Base-by-base conservation (phyloP, 805 yeast genomes). In the Pichia deserticola region DNA sequence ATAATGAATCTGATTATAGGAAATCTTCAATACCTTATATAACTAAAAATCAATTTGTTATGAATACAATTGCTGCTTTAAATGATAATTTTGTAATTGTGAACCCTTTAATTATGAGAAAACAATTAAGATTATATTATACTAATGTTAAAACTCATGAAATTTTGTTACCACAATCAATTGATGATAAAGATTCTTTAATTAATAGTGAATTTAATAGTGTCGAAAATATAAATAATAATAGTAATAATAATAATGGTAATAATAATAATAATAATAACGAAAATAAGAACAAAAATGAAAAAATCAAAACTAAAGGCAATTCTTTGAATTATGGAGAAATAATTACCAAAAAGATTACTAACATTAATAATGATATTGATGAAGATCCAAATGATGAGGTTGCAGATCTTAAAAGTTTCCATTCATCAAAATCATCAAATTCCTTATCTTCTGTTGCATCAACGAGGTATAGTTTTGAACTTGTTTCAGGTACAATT, bases 61-160 rank as follows among this genome's bases (percentile, higher is more conserved):
- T 66, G 13, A 81, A 78, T 58, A 79, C 86, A 1, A 44, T 72
- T 29, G 65, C 69, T 47, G 80, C 84, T 0, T 57, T 80, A 32
- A 59, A 60, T 35, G 66, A 63, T 33, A 63, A 62, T 44, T 50
- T 53, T 32, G 61, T 62, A 5, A 33, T 42, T 15, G 45, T 42
- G 3, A 42, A 42, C 12, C 45, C 45, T 6, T n/a, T 42, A 11
- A 28, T 42, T 13, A 42, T 42, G 30, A 42, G 45, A n/a, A 42
- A 42, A 12, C 45, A 42, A 20, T 25, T 42, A 11, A 6, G 36
- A 25, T 12, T 42, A 8, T 42, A 42, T 20, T 42, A 42, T 13
- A n/a, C 45, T 8, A 42, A 34, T 34, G 38, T 42, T 6, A 42
- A 34, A 32, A n/a, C 25, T 7, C 36, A 42, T n/a, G 45, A 42